Conservation (phyloP, 805 yeast species). For the Ogataea salicorniae region DNA sequence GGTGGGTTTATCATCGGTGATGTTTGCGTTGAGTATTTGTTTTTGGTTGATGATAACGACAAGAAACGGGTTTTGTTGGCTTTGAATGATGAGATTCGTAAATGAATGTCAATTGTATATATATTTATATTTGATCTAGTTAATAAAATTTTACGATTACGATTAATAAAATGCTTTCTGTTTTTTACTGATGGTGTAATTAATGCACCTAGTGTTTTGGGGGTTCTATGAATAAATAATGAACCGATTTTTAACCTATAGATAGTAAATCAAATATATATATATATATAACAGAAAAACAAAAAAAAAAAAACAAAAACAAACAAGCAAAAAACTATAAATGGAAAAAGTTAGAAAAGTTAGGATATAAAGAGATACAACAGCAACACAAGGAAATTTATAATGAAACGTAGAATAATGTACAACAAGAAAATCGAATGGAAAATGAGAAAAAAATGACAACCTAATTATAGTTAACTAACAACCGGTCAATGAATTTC, state of each 20-base stretch:
- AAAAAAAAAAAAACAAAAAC: background rate
- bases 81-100: too few relatives aligned
- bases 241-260: background rate
- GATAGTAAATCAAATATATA: constrained; percentile 2
- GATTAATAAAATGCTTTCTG: too few relatives aligned
- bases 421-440: background rate
- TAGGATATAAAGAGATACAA: background rate
- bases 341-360: background rate
- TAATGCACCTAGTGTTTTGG: too few relatives aligned
- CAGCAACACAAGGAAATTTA: background rate
- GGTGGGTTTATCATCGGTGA: too few relatives aligned
- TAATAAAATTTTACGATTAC: too few relatives aligned
- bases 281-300: background rate
- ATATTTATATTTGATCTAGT: too few relatives aligned
- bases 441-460: background rate
- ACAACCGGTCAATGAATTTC: constrained; percentile 51
- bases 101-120: too few relatives aligned
- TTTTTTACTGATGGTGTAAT: too few relatives aligned
- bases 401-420: background rate
- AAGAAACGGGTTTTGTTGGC: too few relatives aligned
- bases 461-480: constrained; percentile 12
- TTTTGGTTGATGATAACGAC: too few relatives aligned
- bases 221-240: too few relatives aligned
- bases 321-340: background rate
- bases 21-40: too few relatives aligned